Base-by-base conservation (phyloP, 139 green algal genomes). In the Chlorella sorokiniana region DNA sequence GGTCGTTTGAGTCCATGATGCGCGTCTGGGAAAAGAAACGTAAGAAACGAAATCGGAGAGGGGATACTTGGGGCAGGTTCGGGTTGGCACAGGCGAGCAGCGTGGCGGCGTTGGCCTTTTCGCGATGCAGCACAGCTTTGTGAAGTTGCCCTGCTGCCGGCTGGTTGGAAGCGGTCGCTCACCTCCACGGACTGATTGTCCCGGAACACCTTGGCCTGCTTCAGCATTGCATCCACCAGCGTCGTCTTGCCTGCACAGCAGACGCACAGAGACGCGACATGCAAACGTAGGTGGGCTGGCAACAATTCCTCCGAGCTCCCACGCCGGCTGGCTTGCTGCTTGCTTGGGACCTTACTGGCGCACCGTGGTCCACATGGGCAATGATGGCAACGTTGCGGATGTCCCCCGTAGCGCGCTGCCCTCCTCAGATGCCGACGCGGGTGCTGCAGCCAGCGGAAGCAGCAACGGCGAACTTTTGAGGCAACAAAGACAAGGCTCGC, bases 1-100 rank as follows among this genome's bases (percentile, higher is more conserved):
- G 89, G 75, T 96, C 95, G 81, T 98, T 98, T 78, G 69, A 92
- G 91, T 99, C 97, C 97, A 99, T 99, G 78, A 99, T 68, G 37
- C 73, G 73, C 16, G 37, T 51, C 73, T 77, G 70, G 3, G 23
- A 3, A n/a, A n/a, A n/a, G n/a, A n/a, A n/a, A n/a, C n/a, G n/a
- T n/a, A n/a, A n/a, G n/a, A n/a, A n/a, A n/a, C n/a, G n/a, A 56
- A 25, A 56, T 56, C 14, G 48, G 14, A 56, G 14, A 56, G 48
- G 16, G 48, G 48, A 16, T 16, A 56, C 48, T 56, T 16, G 16
- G 11, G 11, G 48, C 52, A 25, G 25, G 10, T 3, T 20, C 52
- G 3, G 7, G 52, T 18, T 4, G 3, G 3, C 25, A 61, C 11
- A 22, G 52, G 8, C 52, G 6, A 61, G 7, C 22, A 61, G 9